Conservation (phyloP, 73 alveolate genomes). For the Symbiodinium pilosum region DNA sequence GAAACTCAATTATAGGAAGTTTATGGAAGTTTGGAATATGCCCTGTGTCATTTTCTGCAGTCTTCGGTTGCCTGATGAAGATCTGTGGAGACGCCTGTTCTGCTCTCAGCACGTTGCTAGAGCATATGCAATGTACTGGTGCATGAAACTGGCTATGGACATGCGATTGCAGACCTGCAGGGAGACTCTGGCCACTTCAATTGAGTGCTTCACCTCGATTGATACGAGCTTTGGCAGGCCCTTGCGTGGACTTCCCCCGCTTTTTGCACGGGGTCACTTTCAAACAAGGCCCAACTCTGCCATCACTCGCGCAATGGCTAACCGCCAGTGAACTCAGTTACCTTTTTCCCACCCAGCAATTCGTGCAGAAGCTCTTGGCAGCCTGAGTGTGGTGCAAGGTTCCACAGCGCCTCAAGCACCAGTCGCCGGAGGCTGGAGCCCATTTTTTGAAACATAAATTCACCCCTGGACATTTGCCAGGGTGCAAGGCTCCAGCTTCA, state of each 20-base stretch:
- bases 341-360: too few species aligned
- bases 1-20: not conserved
- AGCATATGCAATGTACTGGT: too few species aligned
- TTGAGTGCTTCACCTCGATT: not conserved
- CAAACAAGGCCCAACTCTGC: too few species aligned
- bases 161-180: not conserved
- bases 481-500: not conserved
- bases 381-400: too few species aligned
- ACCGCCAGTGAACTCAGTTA: too few species aligned
- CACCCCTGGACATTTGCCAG: not conserved
- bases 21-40: not conserved
- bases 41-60: not conserved
- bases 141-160: too few species aligned
- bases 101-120: not conserved
- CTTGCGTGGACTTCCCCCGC: too few species aligned
- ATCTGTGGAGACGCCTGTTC: not conserved
- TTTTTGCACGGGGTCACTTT: too few species aligned
- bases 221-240: conserved; percentile 4
- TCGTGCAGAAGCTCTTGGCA: too few species aligned
- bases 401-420: not conserved
- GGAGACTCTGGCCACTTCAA: not conserved
- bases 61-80: conserved; percentile 54
- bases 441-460: not conserved
- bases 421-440: not conserved
- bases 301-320: too few species aligned